phyloP scores from a whole-genome alignment of 148 eudicot genomes.

The Silene conica region DNA sequence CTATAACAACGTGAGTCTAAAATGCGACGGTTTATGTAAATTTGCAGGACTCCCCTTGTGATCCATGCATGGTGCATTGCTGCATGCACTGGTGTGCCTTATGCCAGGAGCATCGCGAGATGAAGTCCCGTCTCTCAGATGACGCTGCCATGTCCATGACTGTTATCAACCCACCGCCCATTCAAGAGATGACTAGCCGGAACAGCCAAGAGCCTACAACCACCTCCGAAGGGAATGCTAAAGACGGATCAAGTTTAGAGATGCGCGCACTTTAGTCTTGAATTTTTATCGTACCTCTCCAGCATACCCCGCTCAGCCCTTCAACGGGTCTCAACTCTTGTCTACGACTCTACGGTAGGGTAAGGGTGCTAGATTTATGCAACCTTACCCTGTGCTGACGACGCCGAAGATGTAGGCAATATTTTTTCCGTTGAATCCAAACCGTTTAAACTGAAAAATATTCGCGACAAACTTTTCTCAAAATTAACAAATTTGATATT shows the following conservation, averaged over 20 bases:
- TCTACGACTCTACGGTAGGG: no score
- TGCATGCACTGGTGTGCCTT: slow-evolving; percentile 97
- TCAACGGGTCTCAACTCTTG: no score
- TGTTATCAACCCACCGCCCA: slow-evolving; percentile 70
- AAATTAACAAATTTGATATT: no score
- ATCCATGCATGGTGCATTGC: slow-evolving; percentile 87
- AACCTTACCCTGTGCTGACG: no score
- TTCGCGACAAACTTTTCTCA: no score
- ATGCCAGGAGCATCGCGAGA: slow-evolving; percentile 98
- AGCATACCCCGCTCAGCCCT: no score
- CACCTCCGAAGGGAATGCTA: slow-evolving; percentile 33
- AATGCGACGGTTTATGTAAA: slow-evolving; percentile 49
- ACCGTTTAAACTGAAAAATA: no score
- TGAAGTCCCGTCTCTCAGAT: slow-evolving; percentile 83
- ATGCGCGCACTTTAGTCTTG: slow-evolving; percentile 68
- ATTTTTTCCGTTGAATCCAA: no score
- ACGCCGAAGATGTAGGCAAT: no score
- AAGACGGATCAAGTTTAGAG: slow-evolving; percentile 50
- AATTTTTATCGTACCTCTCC: slow-evolving; percentile 27
- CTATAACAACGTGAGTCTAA: slow-evolving; percentile 58
- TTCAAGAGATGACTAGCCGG: slow-evolving; percentile 68
- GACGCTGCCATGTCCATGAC: slow-evolving; percentile 48
- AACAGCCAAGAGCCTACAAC: slow-evolving; percentile 41
- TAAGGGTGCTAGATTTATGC: no score
- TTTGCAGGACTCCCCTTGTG: slow-evolving; percentile 86